These are phyloP conservation scores for Septoria linicola DNA, from an alignment of 2,329 filamentous ascomycete species.

Conservation along the genomic window DNA sequence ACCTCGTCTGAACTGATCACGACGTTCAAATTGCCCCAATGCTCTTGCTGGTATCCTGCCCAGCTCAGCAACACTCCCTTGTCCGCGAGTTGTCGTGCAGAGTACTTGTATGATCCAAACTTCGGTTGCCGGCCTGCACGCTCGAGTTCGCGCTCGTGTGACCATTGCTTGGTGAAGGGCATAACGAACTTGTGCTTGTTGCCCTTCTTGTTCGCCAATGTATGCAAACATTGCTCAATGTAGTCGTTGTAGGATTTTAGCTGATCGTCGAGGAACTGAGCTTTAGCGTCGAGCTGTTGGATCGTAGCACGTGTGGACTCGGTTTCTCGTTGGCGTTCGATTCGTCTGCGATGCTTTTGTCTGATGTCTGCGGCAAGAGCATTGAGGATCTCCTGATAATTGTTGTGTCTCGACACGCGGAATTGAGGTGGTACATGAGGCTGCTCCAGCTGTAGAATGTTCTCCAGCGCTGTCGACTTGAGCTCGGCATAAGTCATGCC, in stretches of 20 bases:
- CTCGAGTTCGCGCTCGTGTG: constrained; percentile 94
- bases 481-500: constrained; percentile 87
- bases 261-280: constrained; percentile 88
- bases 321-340: constrained; percentile 87
- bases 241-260: constrained; percentile 98
- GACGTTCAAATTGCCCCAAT: constrained; percentile 90
- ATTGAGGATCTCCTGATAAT: constrained; percentile 97
- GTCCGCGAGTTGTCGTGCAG: constrained; percentile 79
- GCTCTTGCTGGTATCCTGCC: constrained; percentile 75
- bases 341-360: constrained; percentile 88
- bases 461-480: constrained; percentile 90
- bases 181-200: constrained; percentile 76
- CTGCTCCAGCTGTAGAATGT: constrained; percentile 85
- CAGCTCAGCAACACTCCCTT: constrained; percentile 94
- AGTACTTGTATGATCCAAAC: constrained; percentile 98
- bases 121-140: constrained; percentile 90
- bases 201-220: constrained; percentile 95
- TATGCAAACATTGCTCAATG: constrained; percentile 97
- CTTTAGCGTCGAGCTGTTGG: constrained; percentile 76
- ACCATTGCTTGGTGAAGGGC: constrained; percentile 98
- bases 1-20: constrained; percentile 87
- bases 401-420: constrained; percentile 80
- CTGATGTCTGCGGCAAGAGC: constrained; percentile 95
- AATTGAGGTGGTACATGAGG: constrained; percentile 54
- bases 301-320: constrained; percentile 79